A percentile compares a stretch with the other conserved stretches of the same genome.
Evolutionary conservation across 1,139 yeast species (phyloP).

Genomic region (Diutina catenulata): DNA sequence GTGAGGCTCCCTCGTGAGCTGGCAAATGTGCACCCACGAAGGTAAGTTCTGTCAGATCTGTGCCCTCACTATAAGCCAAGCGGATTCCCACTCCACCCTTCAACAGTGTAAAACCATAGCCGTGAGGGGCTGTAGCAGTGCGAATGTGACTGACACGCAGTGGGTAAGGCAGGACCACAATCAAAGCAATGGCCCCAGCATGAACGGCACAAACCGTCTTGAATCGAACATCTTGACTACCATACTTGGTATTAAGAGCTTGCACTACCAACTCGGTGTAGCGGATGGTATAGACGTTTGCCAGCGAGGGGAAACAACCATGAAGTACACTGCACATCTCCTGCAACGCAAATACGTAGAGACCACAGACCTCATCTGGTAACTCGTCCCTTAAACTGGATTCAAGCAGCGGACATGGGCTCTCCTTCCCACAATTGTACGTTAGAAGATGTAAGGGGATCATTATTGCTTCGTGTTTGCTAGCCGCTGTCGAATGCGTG

Average conservation of each 20-base stretch:
- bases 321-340: slow-evolving; percentile 60
- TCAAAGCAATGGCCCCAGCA: slow-evolving; percentile 56
- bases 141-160: slow-evolving; percentile 20
- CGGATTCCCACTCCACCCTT: slow-evolving; percentile 69
- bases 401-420: slow-evolving; percentile 14
- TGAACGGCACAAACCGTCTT: slow-evolving; percentile 34
- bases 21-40: slow-evolving; percentile 62
- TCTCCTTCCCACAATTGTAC: slow-evolving; percentile 28
- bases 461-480: background rate
- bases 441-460: slow-evolving; percentile 23
- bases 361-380: slow-evolving; percentile 25
- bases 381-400: slow-evolving; percentile 17
- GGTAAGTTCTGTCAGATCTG: slow-evolving; percentile 28
- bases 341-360: slow-evolving; percentile 63
- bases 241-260: slow-evolving; percentile 23
- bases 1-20: slow-evolving; percentile 59
- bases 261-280: slow-evolving; percentile 29
- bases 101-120: slow-evolving; percentile 46
- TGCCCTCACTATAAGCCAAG: slow-evolving; percentile 19
- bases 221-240: slow-evolving; percentile 16
- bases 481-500: too few species aligned
- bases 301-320: slow-evolving; percentile 35
- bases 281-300: slow-evolving; percentile 27
- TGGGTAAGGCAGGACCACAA: slow-evolving; percentile 38
- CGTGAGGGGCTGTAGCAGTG: slow-evolving; percentile 35